A percentile compares a stretch with the other conserved stretches of the same genome.
Conservation (phyloP, 495 filamentous ascomycete species). For the Halenospora varia region DNA sequence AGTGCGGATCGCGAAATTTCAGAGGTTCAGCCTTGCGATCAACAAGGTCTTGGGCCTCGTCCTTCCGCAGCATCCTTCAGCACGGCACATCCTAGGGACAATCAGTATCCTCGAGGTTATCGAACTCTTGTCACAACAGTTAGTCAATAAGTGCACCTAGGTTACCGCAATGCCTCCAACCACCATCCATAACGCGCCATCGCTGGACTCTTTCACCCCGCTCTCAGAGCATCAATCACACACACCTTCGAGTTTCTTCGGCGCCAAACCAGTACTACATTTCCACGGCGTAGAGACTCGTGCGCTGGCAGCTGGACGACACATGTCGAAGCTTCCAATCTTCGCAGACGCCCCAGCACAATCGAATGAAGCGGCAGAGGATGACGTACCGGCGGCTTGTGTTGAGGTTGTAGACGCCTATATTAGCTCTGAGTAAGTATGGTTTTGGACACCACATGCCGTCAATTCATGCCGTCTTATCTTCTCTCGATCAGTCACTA, state of each 20-base stretch:
- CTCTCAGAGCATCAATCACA: constrained; percentile 76
- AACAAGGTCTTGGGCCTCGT: too few relatives aligned
- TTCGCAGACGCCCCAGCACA: constrained; percentile 36
- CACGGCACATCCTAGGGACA: too few relatives aligned
- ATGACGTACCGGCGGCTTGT: constrained; percentile 28
- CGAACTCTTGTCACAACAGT: too few relatives aligned
- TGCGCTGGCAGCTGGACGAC: constrained; percentile 45
- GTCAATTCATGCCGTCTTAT: too few relatives aligned
- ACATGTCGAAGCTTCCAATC: constrained; percentile 44
- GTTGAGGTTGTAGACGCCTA: constrained; percentile 61
- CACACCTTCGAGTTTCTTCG: constrained; percentile 81
- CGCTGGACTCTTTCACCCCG: constrained; percentile 57
- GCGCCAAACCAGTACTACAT: constrained; percentile 75
- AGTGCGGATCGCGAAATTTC: too few relatives aligned
- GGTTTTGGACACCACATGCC: too few relatives aligned
- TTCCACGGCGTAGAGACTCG: constrained; percentile 62
- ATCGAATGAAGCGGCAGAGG: constrained; percentile 25
- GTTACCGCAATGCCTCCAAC: constrained; percentile 32
- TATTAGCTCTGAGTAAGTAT: constrained; percentile 70
- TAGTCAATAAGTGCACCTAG: too few relatives aligned
- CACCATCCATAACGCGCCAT: constrained; percentile 43
- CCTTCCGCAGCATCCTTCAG: too few relatives aligned
- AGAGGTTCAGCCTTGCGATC: too few relatives aligned
- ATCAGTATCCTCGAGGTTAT: too few relatives aligned
- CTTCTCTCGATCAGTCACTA: not conserved